phyloP scores from a whole-genome alignment of 352 stramenopile species.

The Phytophthora crassamura region DNA sequence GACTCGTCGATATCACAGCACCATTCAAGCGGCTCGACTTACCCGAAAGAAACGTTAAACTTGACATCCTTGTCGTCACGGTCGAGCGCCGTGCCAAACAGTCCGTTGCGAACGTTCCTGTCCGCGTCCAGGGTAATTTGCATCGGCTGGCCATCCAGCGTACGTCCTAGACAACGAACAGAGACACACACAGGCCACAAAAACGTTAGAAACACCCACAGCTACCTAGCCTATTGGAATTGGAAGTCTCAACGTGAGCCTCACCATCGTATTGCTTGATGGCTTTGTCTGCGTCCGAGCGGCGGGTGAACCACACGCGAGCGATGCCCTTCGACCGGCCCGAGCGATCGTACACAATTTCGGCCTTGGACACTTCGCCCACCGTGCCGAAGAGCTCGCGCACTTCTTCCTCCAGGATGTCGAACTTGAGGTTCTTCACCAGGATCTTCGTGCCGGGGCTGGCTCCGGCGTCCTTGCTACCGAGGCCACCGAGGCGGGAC shows the following conservation, averaged over 20 bases:
- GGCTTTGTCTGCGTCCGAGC: constrained; percentile 74
- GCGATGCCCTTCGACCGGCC: constrained; percentile 83
- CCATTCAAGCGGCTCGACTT: constrained; percentile 10
- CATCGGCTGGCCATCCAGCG: constrained; percentile 78
- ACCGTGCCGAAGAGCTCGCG: constrained; percentile 83
- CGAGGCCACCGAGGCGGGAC: constrained; percentile 70
- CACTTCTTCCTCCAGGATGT: constrained; percentile 85
- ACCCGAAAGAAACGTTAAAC: constrained; percentile 87
- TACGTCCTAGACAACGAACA: constrained; percentile 50
- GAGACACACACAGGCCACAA: background rate
- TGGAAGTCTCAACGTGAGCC: background rate
- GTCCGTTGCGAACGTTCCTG: constrained; percentile 77
- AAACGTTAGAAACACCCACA: background rate
- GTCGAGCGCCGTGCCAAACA: constrained; percentile 78
- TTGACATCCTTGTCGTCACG: constrained; percentile 70
- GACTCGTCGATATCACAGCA: background rate
- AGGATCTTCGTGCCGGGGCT: constrained; percentile 73
- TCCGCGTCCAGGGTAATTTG: constrained; percentile 73
- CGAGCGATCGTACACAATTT: constrained; percentile 87
- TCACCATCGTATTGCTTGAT: constrained; percentile 87
- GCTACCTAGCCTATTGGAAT: too few species aligned
- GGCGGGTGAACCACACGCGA: constrained; percentile 78
- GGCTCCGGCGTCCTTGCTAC: constrained; percentile 44
- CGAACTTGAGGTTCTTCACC: constrained; percentile 87
- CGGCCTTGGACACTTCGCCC: constrained; percentile 75